These are phyloP conservation scores for Trifolium pratense DNA, from an alignment of 306 rosid genomes.

Conservation along the genomic window DNA sequence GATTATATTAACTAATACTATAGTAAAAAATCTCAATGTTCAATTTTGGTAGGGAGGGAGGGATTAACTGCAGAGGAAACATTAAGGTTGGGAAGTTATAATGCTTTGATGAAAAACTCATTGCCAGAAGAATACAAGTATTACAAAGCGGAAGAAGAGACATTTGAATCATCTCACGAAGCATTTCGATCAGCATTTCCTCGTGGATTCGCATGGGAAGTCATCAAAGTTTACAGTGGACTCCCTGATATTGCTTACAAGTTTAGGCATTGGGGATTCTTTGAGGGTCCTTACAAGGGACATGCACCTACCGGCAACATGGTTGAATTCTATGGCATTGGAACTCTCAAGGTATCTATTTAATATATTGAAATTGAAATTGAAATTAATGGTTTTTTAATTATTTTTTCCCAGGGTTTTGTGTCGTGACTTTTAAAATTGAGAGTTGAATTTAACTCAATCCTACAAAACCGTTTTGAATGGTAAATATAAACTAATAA, in stretches of 20 bases:
- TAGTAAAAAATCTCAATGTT: too few relatives aligned
- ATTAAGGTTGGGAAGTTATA: conserved; percentile 63
- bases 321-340: conserved; percentile 68
- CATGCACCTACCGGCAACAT: conserved; percentile 65
- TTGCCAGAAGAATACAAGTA: conserved; percentile 57
- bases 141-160: conserved; percentile 70
- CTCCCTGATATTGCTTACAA: conserved; percentile 74
- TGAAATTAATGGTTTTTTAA: too few relatives aligned
- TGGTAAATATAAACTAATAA: too few relatives aligned
- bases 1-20: too few relatives aligned
- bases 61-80: conserved; percentile 69
- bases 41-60: conserved; percentile 58
- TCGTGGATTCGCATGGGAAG: conserved; percentile 89
- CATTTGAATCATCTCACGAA: conserved; percentile 74
- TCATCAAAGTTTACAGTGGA: conserved; percentile 60
- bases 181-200: conserved; percentile 63
- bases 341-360: conserved; percentile 59
- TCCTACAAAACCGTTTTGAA: too few relatives aligned
- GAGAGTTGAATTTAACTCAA: too few relatives aligned
- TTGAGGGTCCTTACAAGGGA: conserved; percentile 71
- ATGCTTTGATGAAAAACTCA: conserved; percentile 64
- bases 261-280: conserved; percentile 88
- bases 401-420: too few relatives aligned
- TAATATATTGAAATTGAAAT: background rate
- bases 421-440: too few relatives aligned